A percentile compares a stretch with the other conserved stretches of the same genome.
These are phyloP conservation scores for Zymoseptoria brevis DNA, from an alignment of 2,329 filamentous ascomycete species.

Conservation along the genomic window DNA sequence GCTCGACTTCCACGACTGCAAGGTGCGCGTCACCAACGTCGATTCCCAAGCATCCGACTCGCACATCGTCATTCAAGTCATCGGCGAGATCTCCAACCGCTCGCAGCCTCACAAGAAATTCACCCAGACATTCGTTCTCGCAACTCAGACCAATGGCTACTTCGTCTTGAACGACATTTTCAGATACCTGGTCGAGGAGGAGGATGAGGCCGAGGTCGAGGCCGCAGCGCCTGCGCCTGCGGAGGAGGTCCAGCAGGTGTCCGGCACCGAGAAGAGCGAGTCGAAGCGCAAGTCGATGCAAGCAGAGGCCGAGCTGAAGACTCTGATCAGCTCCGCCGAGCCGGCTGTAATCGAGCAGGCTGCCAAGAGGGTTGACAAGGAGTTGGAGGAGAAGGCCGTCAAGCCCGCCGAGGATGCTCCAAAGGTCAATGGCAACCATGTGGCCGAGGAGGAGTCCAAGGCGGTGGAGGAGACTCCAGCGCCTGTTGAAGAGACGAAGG, in stretches of 20 bases:
- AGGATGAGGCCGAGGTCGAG: conserved; percentile 53
- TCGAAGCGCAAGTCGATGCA: conserved; percentile 34
- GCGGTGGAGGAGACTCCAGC: conserved; percentile 26
- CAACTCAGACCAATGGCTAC: conserved; percentile 92
- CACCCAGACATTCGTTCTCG: conserved; percentile 94
- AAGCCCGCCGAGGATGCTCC: conserved; percentile 23
- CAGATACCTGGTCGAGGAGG: conserved; percentile 79
- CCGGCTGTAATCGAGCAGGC: conserved; percentile 37
- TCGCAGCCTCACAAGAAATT: conserved; percentile 88
- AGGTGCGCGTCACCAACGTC: conserved; percentile 95
- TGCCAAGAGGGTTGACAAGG: conserved; percentile 55
- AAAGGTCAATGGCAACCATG: conserved; percentile 26
- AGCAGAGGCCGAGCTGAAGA: conserved; percentile 28
- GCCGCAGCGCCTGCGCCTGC: conserved; percentile 21
- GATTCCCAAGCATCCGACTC: conserved; percentile 88
- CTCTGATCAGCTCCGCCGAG: conserved; percentile 28
- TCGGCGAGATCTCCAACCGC: conserved; percentile 96
- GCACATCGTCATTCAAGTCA: conserved; percentile 95
- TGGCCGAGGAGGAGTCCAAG: conserved; percentile 33
- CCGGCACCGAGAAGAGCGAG: conserved; percentile 29
- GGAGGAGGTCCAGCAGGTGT: conserved; percentile 28
- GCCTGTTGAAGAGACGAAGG: conserved; percentile 24
- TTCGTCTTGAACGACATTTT: conserved; percentile 98
- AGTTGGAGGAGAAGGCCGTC: conserved; percentile 58
- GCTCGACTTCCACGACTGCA: conserved; percentile 93